A percentile compares a stretch with the other conserved stretches of the same genome.
phyloP scores from a whole-genome alignment of 1,284 basidiomycete species.

The Ustilago nuda region DNA sequence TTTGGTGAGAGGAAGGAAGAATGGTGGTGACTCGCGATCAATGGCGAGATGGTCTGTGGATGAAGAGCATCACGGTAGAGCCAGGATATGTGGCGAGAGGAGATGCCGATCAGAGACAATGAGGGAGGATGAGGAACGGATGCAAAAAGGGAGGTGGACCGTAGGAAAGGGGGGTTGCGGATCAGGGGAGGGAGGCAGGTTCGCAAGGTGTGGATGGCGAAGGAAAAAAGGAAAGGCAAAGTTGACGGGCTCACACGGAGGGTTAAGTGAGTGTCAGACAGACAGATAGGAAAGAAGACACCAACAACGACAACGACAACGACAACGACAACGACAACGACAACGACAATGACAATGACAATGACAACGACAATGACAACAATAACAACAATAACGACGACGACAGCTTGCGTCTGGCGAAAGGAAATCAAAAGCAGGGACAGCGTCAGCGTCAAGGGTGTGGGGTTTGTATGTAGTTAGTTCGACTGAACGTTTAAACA shows the following conservation, averaged over 20 bases:
- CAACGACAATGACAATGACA: no score
- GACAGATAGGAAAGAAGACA: neutral
- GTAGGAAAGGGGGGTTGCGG: neutral
- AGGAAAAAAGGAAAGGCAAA: neutral
- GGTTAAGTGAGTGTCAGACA: neutral
- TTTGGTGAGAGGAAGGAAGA: neutral
- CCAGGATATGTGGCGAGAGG: conserved; percentile 9
- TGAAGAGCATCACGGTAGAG: conserved; percentile 12
- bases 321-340: neutral
- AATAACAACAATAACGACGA: neutral
- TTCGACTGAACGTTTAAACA: neutral
- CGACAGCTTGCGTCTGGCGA: neutral
- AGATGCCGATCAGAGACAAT: conserved; percentile 9
- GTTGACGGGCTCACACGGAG: neutral
- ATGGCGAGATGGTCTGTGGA: conserved; percentile 4
- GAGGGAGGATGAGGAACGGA: neutral
- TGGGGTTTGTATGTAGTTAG: neutral
- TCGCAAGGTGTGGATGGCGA: neutral
- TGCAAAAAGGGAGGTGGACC: neutral
- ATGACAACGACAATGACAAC: no score
- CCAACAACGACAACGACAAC: neutral
- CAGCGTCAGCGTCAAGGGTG: neutral
- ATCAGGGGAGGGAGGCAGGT: neutral
- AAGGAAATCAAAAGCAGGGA: neutral
- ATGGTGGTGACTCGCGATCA: conserved; percentile 11